phyloP scores from a whole-genome alignment of 352 stramenopile genomes.

The Phytophthora pistaciae region DNA sequence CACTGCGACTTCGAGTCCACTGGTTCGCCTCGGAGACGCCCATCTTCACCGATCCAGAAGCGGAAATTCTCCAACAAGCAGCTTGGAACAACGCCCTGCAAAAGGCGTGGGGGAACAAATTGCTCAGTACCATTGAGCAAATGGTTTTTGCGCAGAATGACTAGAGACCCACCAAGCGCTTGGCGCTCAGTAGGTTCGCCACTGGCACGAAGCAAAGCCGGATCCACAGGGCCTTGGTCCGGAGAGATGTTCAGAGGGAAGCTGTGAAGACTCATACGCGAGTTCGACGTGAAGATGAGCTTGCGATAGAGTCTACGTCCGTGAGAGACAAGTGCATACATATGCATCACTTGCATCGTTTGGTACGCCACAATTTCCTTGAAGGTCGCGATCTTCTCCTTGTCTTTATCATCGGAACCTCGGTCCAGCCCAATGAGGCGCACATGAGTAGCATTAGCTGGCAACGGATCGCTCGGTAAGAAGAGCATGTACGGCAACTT shows the following conservation, averaged over 20 bases:
- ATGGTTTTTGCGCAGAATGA: conserved; percentile 88
- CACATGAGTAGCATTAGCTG: conserved; percentile 54
- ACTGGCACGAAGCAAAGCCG: conserved; percentile 64
- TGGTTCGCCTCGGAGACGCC: conserved; percentile 95
- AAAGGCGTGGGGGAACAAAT: conserved; percentile 92
- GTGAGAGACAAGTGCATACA: conserved; percentile 98
- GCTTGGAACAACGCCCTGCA: conserved; percentile 95
- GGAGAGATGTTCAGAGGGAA: conserved; percentile 80
- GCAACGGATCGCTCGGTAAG: conserved; percentile 62
- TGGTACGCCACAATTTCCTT: conserved; percentile 98
- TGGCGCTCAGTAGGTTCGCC: conserved; percentile 78
- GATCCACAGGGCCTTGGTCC: conserved; percentile 70
- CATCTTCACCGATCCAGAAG: conserved; percentile 98
- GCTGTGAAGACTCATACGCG: conserved; percentile 93
- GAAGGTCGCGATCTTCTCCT: conserved; percentile 90
- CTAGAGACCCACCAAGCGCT: conserved; percentile 79
- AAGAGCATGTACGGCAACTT: conserved; percentile 85
- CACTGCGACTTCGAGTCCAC: conserved; percentile 87
- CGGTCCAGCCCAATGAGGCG: conserved; percentile 73
- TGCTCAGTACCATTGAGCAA: conserved; percentile 80
- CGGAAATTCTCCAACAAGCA: conserved; percentile 96
- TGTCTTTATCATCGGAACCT: conserved; percentile 79
- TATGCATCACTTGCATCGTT: conserved; percentile 91
- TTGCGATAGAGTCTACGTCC: conserved; percentile 96
- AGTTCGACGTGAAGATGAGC: conserved; percentile 98